A percentile compares a stretch with the other conserved stretches of the same genome.
These are phyloP conservation scores for Pythium oligandrum DNA, from an alignment of 352 stramenopile species.

Conservation along the genomic window DNA sequence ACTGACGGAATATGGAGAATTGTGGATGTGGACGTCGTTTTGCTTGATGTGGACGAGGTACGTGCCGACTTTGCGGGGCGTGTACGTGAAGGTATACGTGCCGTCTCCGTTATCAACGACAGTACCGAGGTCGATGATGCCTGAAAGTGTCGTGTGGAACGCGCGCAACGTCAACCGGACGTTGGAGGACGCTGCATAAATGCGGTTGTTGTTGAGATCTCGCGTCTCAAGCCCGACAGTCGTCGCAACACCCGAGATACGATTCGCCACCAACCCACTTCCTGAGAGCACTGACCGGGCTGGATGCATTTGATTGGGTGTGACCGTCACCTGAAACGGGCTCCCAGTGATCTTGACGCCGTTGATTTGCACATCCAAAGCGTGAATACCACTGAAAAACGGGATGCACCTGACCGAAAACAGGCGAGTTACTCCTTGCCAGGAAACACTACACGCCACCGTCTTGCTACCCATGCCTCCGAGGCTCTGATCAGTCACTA, in stretches of 20 bases:
- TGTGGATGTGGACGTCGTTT: constrained; percentile 37
- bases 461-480: constrained; percentile 38
- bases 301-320: constrained; percentile 34
- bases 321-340: constrained; percentile 37
- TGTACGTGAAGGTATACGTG: constrained; percentile 29
- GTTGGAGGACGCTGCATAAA: constrained; percentile 18
- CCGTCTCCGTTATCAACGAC: constrained; percentile 25
- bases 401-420: constrained; percentile 24
- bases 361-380: constrained; percentile 42
- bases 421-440: not conserved
- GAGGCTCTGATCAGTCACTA: constrained; percentile 40
- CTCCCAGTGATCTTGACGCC: constrained; percentile 27
- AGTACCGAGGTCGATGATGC: constrained; percentile 16
- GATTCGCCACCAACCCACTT: constrained; percentile 32
- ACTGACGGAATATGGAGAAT: constrained; percentile 55
- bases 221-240: constrained; percentile 38
- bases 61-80: constrained; percentile 20
- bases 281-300: constrained; percentile 42
- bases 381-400: constrained; percentile 50
- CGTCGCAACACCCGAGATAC: constrained; percentile 35
- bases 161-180: too few relatives aligned
- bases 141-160: constrained; percentile 15
- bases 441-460: constrained; percentile 11
- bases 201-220: constrained; percentile 56
- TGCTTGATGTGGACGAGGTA: constrained; percentile 41